These are phyloP conservation scores for Myxozyma neotropica DNA, from an alignment of 805 yeast genomes.

Conservation along the genomic window DNA sequence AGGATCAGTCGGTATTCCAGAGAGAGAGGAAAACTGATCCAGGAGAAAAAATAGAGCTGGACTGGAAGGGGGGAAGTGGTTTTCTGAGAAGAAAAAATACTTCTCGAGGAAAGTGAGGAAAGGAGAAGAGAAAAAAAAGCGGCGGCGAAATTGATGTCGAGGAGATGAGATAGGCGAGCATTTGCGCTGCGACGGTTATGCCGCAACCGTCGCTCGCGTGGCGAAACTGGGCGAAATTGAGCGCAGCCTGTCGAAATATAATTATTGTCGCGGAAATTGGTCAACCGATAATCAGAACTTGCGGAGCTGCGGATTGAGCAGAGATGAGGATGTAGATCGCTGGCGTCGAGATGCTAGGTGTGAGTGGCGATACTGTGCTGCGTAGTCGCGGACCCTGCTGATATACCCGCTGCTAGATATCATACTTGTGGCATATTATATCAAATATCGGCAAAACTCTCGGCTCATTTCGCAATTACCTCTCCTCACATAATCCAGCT, in stretches of 20 bases:
- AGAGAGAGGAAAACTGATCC: slow-evolving; percentile 5
- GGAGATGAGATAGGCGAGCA: slow-evolving; percentile 16
- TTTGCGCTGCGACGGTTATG: neutral
- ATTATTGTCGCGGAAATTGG: neutral
- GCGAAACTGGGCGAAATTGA: too few species aligned
- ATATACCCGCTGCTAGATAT: too few species aligned
- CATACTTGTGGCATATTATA: too few species aligned
- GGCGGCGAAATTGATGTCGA: slow-evolving; percentile 19
- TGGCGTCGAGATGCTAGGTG: too few species aligned
- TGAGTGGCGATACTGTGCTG: too few species aligned
- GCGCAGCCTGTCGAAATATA: too few species aligned
- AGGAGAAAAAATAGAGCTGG: slow-evolving; percentile 13
- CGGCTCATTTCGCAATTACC: too few species aligned
- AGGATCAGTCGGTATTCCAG: slow-evolving; percentile 16
- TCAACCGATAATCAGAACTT: too few species aligned
- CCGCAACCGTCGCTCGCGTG: slow-evolving; percentile 7
- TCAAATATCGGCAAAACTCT: too few species aligned
- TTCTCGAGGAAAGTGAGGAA: slow-evolving; percentile 24
- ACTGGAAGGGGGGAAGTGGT: neutral
- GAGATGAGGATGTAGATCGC: too few species aligned
- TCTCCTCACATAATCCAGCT: neutral
- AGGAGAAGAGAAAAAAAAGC: slow-evolving; percentile 14
- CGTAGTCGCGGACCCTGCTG: too few species aligned
- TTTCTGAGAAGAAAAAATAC: slow-evolving; percentile 19
- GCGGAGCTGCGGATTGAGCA: too few species aligned